phyloP scores from a whole-genome alignment of 2,329 filamentous ascomycete genomes.

The Aspergillus thermomutatus region DNA sequence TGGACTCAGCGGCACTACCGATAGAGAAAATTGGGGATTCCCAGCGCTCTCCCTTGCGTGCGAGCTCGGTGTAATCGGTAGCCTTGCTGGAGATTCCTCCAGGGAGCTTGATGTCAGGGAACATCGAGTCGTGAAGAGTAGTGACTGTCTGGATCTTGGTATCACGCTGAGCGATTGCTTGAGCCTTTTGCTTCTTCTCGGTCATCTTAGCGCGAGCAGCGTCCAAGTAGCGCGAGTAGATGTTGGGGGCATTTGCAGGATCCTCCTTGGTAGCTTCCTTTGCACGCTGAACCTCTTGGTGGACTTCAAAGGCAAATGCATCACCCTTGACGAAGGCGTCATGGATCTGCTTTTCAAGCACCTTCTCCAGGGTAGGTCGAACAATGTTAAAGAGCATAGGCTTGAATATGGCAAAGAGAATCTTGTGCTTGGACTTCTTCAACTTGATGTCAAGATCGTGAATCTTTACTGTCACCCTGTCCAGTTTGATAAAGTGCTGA shows the following conservation, averaged over 20 bases:
- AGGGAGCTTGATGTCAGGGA: conserved; percentile 81
- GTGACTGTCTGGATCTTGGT: conserved; percentile 79
- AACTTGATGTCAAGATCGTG: conserved; percentile 83
- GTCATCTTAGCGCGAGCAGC: conserved; percentile 71
- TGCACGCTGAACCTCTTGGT: conserved; percentile 76
- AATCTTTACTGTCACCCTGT: conserved; percentile 79
- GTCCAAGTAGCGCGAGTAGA: conserved; percentile 79
- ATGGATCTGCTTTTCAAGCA: conserved; percentile 83
- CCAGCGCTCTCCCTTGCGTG: conserved; percentile 86
- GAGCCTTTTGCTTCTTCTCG: conserved; percentile 74
- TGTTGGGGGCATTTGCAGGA: conserved; percentile 71
- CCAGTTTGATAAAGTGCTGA: conserved; percentile 90
- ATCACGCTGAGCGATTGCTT: conserved; percentile 55
- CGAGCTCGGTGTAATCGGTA: conserved; percentile 86
- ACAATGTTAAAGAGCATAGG: conserved; percentile 80
- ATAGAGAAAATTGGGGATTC: conserved; percentile 91
- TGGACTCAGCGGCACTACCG: conserved; percentile 70
- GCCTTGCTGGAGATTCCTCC: conserved; percentile 90
- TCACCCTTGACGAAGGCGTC: conserved; percentile 77
- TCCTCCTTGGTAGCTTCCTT: conserved; percentile 63
- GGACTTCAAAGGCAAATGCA: conserved; percentile 67
- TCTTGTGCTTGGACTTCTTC: conserved; percentile 92
- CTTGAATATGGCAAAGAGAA: conserved; percentile 83
- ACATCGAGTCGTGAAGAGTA: conserved; percentile 86
- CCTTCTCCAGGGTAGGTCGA: conserved; percentile 80